Base-by-base conservation (phyloP, 2,329 filamentous ascomycete species). In the Colletotrichum tanaceti region DNA sequence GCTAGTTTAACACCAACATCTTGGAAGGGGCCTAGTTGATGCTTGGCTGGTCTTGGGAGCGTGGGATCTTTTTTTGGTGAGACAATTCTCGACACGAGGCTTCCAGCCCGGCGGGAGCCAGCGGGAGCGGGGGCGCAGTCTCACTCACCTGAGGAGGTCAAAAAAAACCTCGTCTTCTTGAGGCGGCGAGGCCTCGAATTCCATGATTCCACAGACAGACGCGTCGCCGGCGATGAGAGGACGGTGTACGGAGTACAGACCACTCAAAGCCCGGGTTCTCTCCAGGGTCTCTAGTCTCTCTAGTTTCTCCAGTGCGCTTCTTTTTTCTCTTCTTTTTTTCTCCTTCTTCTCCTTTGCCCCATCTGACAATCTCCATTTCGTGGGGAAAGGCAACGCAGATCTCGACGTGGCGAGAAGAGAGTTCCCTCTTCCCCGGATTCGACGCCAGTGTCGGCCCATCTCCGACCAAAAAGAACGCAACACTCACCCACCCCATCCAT, bases 381-480 rank as follows among this genome's bases (percentile, higher is more conserved):
- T 10, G 35, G 16, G 32, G 44, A 20, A 13, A 9, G 20, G 28
- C 10, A 39, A 39, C 13, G 20, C 14, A 16, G 32, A 49, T 58
- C n/a, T 2, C 10, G 9, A 35, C 20, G 39, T 44, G 54, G 28
- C n/a, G 9, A 20, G 4, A 32, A 13, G n/a, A n/a, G n/a, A n/a
- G n/a, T n/a, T 9, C 9, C n/a, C 20, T 41, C 35, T 50, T 50
- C 44, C 46, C 58, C 20, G n/a, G 58, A 41, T 50, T 39, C n/a
- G 44, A 49, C 28, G 58, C 20, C 44, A 49, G 16, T 20, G 18
- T 50, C 35, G 35, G 32, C 58, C 52, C 64, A 46, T 68, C 20
- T 53, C 54, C 32, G 41, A 54, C 65, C 28, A 54, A 47, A 65
- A 43, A 47, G 62, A 43, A 52, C 65, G 46, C 22, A 59, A 44